Base-by-base conservation (phyloP, 2,329 filamentous ascomycete genomes). In the Verticillium alfalfae region DNA sequence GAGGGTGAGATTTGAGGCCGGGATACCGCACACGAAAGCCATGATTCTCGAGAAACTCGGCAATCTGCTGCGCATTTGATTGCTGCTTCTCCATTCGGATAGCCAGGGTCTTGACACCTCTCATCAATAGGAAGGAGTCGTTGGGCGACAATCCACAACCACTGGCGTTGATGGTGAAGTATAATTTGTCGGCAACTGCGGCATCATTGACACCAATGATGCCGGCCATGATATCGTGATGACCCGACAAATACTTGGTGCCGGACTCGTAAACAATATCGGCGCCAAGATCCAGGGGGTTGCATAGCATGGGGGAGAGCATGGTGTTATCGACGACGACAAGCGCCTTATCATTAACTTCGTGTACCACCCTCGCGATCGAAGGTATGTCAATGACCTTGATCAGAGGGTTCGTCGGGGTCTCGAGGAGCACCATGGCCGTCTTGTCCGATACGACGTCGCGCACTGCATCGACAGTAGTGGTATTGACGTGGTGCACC, bases 41-140 rank as follows among this genome's bases (percentile, higher is more conserved):
- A 68, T 91, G 90, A 2, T 83, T 81, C 75, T 99, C 94, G 60
- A 99, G 88, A 73, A 97, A 99, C 70, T 92, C 88, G 57, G 94
- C 95, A 70, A 99, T 97, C 60, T 85, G 83, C 78, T 95, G 91
- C 0, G 96, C 93, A 70, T 96, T 99, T 62, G 88, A 80, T 76
- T 99, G 95, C 76, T 99, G 96, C 80, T 96, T 96, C 74, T 99
- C 95, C 93, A 99, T 97, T 70, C 95, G 93, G 60, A 99, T 95
- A 65, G 93, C 93, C 7, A 99, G 83, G 0, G 95, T 99, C 81
- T 99, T 99, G 74, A 99, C 88, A 18, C 95, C 95, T 62, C 95
- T 88, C 83, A 99, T 92, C 45, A 99, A 87, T 41, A 99, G 84
- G 85, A 96, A 99, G 0, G 92, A 94, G 76, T 99, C 95, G 72